phyloP scores from a whole-genome alignment of 2,329 filamentous ascomycete genomes.

The Penicillium psychrosexuale region DNA sequence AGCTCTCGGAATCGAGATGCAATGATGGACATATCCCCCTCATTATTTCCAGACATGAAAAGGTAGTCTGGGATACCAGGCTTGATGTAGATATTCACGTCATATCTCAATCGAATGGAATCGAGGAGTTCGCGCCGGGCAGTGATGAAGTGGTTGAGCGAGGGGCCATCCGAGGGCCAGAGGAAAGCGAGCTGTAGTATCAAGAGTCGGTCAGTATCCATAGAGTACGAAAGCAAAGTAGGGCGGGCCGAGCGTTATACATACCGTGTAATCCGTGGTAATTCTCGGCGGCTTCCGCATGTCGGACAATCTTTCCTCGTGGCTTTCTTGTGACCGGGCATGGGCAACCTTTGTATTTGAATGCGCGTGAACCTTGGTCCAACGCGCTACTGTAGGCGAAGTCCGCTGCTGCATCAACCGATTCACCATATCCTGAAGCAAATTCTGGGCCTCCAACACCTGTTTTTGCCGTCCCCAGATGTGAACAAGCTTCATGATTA shows the following conservation, averaged over 20 bases:
- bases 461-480: conserved; percentile 2
- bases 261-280: not conserved
- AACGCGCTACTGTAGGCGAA: not conserved
- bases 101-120: conserved; percentile 39
- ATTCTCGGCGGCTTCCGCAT: not conserved
- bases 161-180: conserved; percentile 47
- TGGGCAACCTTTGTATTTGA: not conserved
- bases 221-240: not conserved
- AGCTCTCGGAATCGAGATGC: conserved; percentile 27
- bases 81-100: conserved; percentile 43
- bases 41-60: conserved; percentile 30
- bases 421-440: not conserved
- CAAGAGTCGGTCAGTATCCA: not conserved
- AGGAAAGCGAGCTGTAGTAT: conserved; percentile 9
- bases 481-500: not conserved
- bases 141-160: conserved; percentile 42
- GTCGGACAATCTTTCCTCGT: not conserved
- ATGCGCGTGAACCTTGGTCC: conserved; percentile 1
- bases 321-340: not conserved
- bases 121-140: conserved; percentile 46
- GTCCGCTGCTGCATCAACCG: not conserved
- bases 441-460: not conserved
- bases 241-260: not conserved
- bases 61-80: conserved; percentile 25
- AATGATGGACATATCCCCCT: conserved; percentile 40